phyloP scores from a whole-genome alignment of 2,329 filamentous ascomycete genomes.

The Fusarium nygamai region DNA sequence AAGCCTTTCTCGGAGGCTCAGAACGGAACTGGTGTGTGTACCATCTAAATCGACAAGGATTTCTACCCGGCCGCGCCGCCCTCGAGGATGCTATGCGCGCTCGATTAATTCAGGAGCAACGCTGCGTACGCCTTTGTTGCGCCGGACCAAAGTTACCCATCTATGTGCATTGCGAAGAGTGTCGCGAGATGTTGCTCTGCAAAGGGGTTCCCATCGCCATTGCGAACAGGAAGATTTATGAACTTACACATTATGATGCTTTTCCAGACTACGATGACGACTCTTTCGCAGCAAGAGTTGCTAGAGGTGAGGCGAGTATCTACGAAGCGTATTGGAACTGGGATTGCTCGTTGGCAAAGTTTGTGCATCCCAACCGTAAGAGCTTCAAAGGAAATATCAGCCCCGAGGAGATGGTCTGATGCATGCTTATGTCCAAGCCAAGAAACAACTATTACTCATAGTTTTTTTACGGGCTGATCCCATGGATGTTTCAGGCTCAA shows the following conservation, averaged over 20 bases:
- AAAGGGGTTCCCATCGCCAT: neutral
- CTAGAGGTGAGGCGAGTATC: neutral
- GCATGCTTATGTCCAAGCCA: neutral
- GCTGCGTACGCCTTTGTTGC: slow-evolving; percentile 8
- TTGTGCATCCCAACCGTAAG: slow-evolving; percentile 7
- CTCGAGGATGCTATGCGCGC: slow-evolving; percentile 7
- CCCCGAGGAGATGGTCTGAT: slow-evolving; percentile 19
- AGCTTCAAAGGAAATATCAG: neutral
- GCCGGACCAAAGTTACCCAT: neutral
- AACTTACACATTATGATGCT: neutral
- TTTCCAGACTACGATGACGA: neutral
- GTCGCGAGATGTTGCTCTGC: neutral
- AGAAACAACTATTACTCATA: neutral
- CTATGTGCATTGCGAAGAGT: slow-evolving; percentile 15
- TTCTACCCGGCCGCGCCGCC: neutral
- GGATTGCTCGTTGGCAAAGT: neutral
- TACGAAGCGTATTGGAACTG: neutral
- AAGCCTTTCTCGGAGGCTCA: neutral
- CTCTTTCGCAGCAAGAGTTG: neutral
- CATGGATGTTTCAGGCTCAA: neutral
- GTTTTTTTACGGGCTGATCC: no score
- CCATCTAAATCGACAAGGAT: slow-evolving; percentile 14
- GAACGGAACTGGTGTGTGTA: slow-evolving; percentile 10
- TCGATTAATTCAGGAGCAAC: slow-evolving; percentile 8
- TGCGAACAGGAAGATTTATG: neutral